Base-by-base conservation (phyloP, 75 land plant genomes). In the Chamaecyparis obtusa region DNA sequence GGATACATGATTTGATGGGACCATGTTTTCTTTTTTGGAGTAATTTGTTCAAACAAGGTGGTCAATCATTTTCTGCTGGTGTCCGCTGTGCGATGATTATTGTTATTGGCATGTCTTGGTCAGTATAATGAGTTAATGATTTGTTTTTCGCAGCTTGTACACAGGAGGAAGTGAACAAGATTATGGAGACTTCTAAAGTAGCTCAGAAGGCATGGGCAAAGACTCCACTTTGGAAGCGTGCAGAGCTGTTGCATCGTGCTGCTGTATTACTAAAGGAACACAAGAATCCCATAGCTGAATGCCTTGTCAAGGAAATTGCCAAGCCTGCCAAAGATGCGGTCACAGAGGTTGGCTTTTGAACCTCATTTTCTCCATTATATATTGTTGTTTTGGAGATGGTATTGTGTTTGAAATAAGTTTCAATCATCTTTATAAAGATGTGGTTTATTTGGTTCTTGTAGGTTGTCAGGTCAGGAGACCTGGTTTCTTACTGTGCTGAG, bases 191-290 rank as follows among this genome's bases (percentile, higher is more conserved):
- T 30, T 93, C 99, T 17, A 95, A 94, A 72, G 86, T 55, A 21
- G 96, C 95, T 13, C 99, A 97, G 64, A 95, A 94, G 82, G 35
- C 69, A 46, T 97, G 99, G 99, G 98, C 99, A 10, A 93, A 92
- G 87, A 94, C 95, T 30, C 99, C 99, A 8, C 88, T 97, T 41
- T 97, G 98, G 99, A 96, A 96, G 89, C 85, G 98, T n/a, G 99
- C 99, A 4, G 98, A 97, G 92, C 92, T 95, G 13, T 92, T 97
- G 33, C 99, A 97, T 89, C 89, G 90, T 64, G 98, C 96, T 14
- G 98, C 98, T 32, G 98, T 94, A 60, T 86, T 97, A 33, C 92
- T 97, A 21, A 97, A 96, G 85, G 98, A 97, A 88, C 98, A 96
- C 87, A 97, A 96, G 84, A 90, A 87, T 14, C 94, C 95, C 19